phyloP scores from a whole-genome alignment of 83 land plant species.

The Thuja plicata region DNA sequence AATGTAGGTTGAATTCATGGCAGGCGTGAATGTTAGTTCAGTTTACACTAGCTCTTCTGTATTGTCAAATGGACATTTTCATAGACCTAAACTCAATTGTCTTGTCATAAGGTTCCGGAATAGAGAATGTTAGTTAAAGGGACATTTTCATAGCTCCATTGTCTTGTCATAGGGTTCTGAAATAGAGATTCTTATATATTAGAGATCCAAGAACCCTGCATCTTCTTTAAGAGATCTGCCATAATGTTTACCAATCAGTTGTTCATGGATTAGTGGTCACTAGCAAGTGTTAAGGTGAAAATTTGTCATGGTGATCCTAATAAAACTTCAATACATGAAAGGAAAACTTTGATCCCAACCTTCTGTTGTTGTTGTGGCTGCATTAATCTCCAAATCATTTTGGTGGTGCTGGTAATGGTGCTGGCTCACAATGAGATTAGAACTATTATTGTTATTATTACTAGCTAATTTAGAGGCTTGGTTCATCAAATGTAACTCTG shows the following conservation, averaged over 20 bases:
- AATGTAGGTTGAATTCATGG: background rate
- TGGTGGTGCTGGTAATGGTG: slow-evolving; percentile 10
- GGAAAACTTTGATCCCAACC: background rate
- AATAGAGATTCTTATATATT: too few relatives aligned
- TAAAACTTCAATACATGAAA: background rate
- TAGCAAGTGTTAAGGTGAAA: background rate
- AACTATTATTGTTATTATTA: background rate
- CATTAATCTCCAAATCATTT: slow-evolving; percentile 10
- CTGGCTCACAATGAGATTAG: background rate
- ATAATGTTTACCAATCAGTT: background rate
- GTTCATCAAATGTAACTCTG: slow-evolving; percentile 27
- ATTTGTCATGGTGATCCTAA: background rate
- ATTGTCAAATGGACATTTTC: background rate
- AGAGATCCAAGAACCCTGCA: background rate
- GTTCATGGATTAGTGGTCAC: background rate
- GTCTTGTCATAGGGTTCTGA: background rate
- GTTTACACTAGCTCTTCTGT: background rate
- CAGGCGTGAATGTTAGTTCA: background rate
- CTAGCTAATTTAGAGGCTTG: slow-evolving; percentile 10
- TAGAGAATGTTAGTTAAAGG: too few relatives aligned
- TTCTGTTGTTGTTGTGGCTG: slow-evolving; percentile 35
- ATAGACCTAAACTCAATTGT: background rate
- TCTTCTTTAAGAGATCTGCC: background rate
- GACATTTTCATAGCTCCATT: background rate
- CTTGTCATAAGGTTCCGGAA: too few relatives aligned